Conservation (phyloP, 2,329 filamentous ascomycete genomes). For the Teratosphaeria nubilosa region DNA sequence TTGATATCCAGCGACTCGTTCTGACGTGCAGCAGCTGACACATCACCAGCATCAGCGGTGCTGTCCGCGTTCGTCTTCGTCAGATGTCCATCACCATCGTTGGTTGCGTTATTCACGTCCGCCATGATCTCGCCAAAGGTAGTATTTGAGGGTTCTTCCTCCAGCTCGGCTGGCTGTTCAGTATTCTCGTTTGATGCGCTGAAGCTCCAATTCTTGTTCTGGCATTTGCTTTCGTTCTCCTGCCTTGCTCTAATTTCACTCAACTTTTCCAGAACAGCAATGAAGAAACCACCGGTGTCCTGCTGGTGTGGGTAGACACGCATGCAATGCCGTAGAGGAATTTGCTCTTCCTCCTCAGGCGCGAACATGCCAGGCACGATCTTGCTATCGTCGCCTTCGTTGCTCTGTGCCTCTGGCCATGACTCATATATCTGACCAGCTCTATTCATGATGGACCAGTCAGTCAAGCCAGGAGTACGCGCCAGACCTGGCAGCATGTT, state of each 20-base stretch:
- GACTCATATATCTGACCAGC: constrained; percentile 65
- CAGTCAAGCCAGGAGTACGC: constrained; percentile 63
- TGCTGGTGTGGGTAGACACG: constrained; percentile 90
- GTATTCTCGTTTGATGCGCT: constrained; percentile 6
- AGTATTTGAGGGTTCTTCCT: constrained; percentile 13
- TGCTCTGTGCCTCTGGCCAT: constrained; percentile 58
- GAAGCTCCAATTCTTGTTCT: constrained; percentile 22
- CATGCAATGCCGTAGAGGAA: constrained; percentile 84
- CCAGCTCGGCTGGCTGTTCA: constrained; percentile 5
- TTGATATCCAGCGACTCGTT: constrained; percentile 3
- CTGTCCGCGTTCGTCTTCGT: not conserved
- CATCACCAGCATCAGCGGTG: not conserved
- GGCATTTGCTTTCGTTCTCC: constrained; percentile 47
- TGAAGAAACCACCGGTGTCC: constrained; percentile 96
- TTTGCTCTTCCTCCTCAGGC: constrained; percentile 44
- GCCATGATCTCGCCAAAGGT: constrained; percentile 31
- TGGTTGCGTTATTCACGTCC: constrained; percentile 23
- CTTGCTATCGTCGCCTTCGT: constrained; percentile 52
- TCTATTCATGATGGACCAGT: constrained; percentile 91
- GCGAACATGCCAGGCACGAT: constrained; percentile 82
- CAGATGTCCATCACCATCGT: constrained; percentile 12
- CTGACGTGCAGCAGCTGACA: constrained; percentile 9
- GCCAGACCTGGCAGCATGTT: constrained; percentile 67
- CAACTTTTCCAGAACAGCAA: constrained; percentile 86
- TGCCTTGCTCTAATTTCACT: constrained; percentile 71